Conservation (phyloP, 306 rosid genomes). For the Alnus rubra region DNA sequence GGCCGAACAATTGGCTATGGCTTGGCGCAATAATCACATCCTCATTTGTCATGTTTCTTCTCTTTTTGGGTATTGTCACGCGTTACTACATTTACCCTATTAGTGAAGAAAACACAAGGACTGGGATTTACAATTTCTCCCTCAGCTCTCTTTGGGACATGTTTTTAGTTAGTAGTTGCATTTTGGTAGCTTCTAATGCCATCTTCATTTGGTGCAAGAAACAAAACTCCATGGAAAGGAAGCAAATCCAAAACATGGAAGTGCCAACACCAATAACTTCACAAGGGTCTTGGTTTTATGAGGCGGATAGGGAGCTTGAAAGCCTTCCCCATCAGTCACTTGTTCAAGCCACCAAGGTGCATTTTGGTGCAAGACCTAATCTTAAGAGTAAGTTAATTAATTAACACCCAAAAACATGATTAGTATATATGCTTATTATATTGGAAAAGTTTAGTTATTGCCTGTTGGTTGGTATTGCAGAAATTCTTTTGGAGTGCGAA, state of each 20-base stretch:
- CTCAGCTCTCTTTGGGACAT: slow-evolving; percentile 44
- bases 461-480: slow-evolving; percentile 22
- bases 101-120: slow-evolving; percentile 11
- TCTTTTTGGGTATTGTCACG: slow-evolving; percentile 36
- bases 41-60: slow-evolving; percentile 41
- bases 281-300: slow-evolving; percentile 26
- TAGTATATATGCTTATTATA: too few species aligned
- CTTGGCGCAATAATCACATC: slow-evolving; percentile 42
- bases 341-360: slow-evolving; percentile 39
- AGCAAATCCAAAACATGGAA: slow-evolving; percentile 24
- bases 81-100: slow-evolving; percentile 45
- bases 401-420: neutral
- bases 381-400: slow-evolving; percentile 37
- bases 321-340: slow-evolving; percentile 39
- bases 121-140: slow-evolving; percentile 35
- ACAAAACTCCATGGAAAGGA: slow-evolving; percentile 23
- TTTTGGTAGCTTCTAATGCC: slow-evolving; percentile 39
- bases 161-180: slow-evolving; percentile 39
- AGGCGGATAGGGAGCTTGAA: slow-evolving; percentile 38
- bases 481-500: slow-evolving; percentile 37
- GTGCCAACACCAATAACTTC: slow-evolving; percentile 24
- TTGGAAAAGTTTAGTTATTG: too few species aligned
- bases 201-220: slow-evolving; percentile 39
- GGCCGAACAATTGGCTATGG: slow-evolving; percentile 46
- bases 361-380: slow-evolving; percentile 45